These are phyloP conservation scores for Pestalotiopsis sp. DNA, from an alignment of 2,329 filamentous ascomycete species.

Conservation along the genomic window DNA sequence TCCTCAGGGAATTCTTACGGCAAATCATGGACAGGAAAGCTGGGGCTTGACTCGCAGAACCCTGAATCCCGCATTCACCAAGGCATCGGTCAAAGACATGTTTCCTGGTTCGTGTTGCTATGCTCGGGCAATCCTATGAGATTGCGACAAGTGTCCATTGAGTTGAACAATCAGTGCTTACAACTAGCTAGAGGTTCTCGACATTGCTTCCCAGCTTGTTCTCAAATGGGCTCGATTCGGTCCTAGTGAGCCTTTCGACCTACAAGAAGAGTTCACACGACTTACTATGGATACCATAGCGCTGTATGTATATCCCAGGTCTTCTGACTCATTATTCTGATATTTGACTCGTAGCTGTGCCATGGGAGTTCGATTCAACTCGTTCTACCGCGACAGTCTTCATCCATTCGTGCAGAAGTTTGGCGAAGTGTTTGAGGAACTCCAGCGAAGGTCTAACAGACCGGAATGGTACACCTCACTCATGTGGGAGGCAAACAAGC, in stretches of 20 bases:
- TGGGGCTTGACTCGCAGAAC: background rate
- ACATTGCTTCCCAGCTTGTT: background rate
- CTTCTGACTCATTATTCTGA: background rate
- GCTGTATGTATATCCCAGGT: background rate
- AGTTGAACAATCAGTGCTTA: background rate
- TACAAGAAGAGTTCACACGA: background rate
- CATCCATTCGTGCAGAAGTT: slow-evolving; percentile 60
- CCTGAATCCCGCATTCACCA: background rate
- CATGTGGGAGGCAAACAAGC: slow-evolving; percentile 23
- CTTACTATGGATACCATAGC: background rate
- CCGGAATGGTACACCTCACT: slow-evolving; percentile 14
- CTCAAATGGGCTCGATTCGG: background rate
- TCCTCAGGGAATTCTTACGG: background rate
- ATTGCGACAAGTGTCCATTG: background rate
- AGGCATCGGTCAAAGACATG: background rate
- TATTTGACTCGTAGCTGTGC: background rate
- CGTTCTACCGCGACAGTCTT: slow-evolving; percentile 58
- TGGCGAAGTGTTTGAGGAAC: slow-evolving; percentile 51
- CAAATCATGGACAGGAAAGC: background rate
- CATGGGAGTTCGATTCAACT: slow-evolving; percentile 50
- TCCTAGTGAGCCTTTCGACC: background rate
- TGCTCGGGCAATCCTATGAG: background rate
- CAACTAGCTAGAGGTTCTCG: background rate
- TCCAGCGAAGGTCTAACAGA: slow-evolving; percentile 34
- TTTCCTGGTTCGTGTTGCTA: background rate